Conservation (phyloP, 2,329 filamentous ascomycete species). For the Pseudopyricularia cyperi region DNA sequence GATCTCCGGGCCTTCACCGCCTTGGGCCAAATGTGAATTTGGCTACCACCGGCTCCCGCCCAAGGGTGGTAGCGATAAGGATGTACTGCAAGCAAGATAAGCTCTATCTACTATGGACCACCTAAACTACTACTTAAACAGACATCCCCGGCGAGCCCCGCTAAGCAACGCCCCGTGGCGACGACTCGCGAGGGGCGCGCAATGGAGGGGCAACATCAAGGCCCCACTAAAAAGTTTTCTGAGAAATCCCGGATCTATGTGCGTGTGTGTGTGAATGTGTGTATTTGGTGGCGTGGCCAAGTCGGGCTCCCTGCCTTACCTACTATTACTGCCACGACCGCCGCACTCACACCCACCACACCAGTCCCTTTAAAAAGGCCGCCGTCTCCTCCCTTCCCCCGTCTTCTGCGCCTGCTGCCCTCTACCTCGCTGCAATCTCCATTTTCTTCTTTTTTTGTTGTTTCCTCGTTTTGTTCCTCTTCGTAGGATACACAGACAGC, state of each 20-base stretch:
- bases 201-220: constrained; percentile 2
- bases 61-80: background rate
- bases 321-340: too few relatives aligned
- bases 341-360: background rate
- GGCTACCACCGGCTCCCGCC: too few relatives aligned
- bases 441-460: constrained; percentile 1
- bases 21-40: constrained; percentile 3
- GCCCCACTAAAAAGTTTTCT: constrained; percentile 5
- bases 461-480: constrained; percentile 1
- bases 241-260: background rate
- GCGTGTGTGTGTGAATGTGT: too few relatives aligned
- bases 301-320: background rate
- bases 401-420: background rate
- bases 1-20: constrained; percentile 3
- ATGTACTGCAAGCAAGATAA: too few relatives aligned
- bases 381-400: background rate
- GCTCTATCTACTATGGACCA: too few relatives aligned
- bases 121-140: too few relatives aligned
- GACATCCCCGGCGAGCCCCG: too few relatives aligned
- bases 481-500: constrained; percentile 1
- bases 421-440: background rate
- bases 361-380: background rate
- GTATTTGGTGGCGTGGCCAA: background rate
- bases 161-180: too few relatives aligned
- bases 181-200: background rate